Percentiles rank a stretch among this genome's conserved stretches.
Conservation (phyloP, 2,329 filamentous ascomycete genomes). For the Pseudogymnoascus sp. region DNA sequence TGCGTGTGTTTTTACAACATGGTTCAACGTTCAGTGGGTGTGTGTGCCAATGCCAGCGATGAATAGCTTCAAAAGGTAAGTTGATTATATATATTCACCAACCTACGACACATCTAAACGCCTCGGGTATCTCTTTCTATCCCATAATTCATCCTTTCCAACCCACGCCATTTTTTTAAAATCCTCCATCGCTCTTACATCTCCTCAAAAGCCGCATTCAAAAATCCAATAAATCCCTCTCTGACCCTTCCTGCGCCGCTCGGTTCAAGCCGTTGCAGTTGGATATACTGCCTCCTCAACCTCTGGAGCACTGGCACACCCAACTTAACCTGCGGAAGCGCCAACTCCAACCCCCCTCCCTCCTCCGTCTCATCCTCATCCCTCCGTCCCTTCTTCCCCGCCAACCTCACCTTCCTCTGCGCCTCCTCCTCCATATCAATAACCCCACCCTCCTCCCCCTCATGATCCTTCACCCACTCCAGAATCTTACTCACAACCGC, state of each 20-base stretch:
- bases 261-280: slow-evolving; percentile 63
- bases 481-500: slow-evolving; percentile 64
- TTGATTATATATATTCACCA: not conserved
- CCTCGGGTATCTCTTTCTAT: slow-evolving; percentile 3
- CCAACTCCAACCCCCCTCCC: slow-evolving; percentile 48
- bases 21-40: not conserved
- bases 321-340: slow-evolving; percentile 57
- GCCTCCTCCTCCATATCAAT: slow-evolving; percentile 33
- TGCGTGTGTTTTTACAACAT: not conserved
- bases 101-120: not conserved
- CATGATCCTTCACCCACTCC: slow-evolving; percentile 58
- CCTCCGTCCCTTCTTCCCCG: slow-evolving; percentile 40
- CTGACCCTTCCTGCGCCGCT: slow-evolving; percentile 46
- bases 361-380: slow-evolving; percentile 19
- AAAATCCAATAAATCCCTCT: slow-evolving; percentile 57
- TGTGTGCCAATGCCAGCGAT: not conserved
- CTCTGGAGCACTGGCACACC: slow-evolving; percentile 71
- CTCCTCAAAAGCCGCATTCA: slow-evolving; percentile 55
- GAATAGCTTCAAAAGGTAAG: not conserved
- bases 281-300: slow-evolving; percentile 68
- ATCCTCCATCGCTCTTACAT: not conserved
- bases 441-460: slow-evolving; percentile 51
- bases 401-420: slow-evolving; percentile 50
- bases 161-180: not conserved
- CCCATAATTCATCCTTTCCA: not conserved